Percentiles rank a stretch among this genome's conserved stretches.
These are phyloP conservation scores for Alternaria triticina DNA, from an alignment of 2,329 filamentous ascomycete species.

Conservation along the genomic window DNA sequence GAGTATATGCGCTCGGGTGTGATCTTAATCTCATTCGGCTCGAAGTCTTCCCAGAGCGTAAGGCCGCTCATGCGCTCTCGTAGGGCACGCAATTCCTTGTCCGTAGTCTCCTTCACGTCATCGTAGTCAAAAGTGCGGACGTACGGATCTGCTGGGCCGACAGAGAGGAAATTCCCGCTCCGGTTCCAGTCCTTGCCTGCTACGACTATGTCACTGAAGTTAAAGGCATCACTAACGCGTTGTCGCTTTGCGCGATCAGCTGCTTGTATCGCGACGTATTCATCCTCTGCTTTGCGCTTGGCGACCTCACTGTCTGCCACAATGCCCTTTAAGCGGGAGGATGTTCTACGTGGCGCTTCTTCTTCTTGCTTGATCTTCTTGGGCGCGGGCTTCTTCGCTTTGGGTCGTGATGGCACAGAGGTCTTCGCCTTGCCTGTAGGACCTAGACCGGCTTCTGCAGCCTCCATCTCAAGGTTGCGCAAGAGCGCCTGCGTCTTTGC, in stretches of 20 bases:
- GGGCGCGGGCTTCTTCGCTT: constrained; percentile 48
- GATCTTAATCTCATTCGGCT: constrained; percentile 65
- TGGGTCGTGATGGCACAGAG: constrained; percentile 54
- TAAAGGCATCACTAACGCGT: constrained; percentile 71
- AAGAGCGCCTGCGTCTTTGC: constrained; percentile 83
- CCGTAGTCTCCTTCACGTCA: constrained; percentile 78
- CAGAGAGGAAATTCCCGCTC: constrained; percentile 69
- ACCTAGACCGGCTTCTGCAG: constrained; percentile 72
- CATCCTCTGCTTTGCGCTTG: constrained; percentile 72
- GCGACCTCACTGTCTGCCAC: constrained; percentile 71
- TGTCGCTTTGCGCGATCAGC: constrained; percentile 67
- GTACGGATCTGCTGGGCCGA: constrained; percentile 78
- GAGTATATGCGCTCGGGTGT: constrained; percentile 63
- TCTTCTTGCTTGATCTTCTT: constrained; percentile 66
- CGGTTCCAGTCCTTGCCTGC: constrained; percentile 78
- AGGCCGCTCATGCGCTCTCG: constrained; percentile 79
- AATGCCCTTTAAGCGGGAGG: constrained; percentile 67
- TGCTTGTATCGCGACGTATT: constrained; percentile 63
- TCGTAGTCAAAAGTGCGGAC: constrained; percentile 85
- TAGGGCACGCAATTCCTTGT: constrained; percentile 75
- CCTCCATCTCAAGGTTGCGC: constrained; percentile 73
- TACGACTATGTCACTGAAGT: constrained; percentile 77
- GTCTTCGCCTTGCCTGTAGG: constrained; percentile 58
- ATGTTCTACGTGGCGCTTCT: constrained; percentile 63
- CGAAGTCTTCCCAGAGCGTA: constrained; percentile 81